Percentiles rank a stretch among this genome's conserved stretches.
Conservation (phyloP, 192 early-diverging fungal species). For the Lunasporangiospora selenospora region DNA sequence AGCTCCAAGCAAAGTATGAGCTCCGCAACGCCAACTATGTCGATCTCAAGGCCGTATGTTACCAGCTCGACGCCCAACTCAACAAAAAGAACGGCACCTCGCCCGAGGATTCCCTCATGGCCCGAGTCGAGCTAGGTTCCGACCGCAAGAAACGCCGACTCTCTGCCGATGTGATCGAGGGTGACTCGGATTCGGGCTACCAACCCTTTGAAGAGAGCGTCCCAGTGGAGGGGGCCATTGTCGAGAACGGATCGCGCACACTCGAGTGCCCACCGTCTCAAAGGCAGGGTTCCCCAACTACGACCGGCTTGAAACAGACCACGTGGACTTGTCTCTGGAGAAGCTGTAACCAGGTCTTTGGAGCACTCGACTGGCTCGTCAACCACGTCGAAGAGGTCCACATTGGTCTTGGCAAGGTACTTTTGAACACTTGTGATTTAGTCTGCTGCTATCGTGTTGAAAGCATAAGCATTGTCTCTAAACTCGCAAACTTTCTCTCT, state of each 20-base stretch:
- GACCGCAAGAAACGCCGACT: conserved; percentile 31
- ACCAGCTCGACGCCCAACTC: conserved; percentile 46
- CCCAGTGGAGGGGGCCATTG: conserved; percentile 8
- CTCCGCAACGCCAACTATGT: conserved; percentile 42
- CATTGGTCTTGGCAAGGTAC: conserved; percentile 68
- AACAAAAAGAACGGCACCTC: conserved; percentile 28
- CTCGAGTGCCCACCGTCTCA: too few species aligned
- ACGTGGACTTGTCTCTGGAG: conserved; percentile 58
- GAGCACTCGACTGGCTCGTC: conserved; percentile 54
- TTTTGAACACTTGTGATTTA: conserved; percentile 4
- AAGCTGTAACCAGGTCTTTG: conserved; percentile 53
- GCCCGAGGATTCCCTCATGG: conserved; percentile 37
- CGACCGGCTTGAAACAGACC: conserved; percentile 16
- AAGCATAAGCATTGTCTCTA: too few species aligned
- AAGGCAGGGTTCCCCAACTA: conserved; percentile 18
- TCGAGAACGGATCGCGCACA: too few species aligned
- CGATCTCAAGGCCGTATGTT: conserved; percentile 46
- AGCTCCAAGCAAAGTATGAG: conserved; percentile 45
- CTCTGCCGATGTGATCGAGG: conserved; percentile 35
- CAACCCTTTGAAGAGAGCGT: conserved; percentile 31
- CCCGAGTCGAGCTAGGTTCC: conserved; percentile 25
- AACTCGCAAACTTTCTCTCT: conserved; percentile 1
- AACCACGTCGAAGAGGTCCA: conserved; percentile 60
- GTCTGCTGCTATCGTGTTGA: not conserved
- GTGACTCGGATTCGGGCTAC: conserved; percentile 30